A percentile compares a stretch with the other conserved stretches of the same genome.
Conservation (phyloP, 306 rosid genomes). For the Carpinus viminea region DNA sequence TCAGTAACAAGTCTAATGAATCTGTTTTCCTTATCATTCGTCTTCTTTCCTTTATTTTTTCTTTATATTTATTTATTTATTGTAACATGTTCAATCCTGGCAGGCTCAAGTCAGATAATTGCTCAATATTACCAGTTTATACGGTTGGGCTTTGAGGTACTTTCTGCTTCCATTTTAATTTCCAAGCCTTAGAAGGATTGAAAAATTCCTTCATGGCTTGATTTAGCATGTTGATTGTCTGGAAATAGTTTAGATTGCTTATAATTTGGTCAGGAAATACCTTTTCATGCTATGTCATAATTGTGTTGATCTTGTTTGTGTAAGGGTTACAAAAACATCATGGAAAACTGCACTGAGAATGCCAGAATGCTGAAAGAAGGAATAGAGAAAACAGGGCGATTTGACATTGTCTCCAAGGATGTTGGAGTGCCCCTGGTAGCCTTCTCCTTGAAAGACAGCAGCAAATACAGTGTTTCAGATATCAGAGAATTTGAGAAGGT, state of each 20-base stretch:
- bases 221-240: not conserved
- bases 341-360: slow-evolving; percentile 72
- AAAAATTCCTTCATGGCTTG: not conserved
- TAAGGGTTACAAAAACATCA: slow-evolving; percentile 77
- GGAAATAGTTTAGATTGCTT: not conserved
- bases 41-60: not conserved
- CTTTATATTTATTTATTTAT: not conserved
- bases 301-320: not conserved
- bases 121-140: slow-evolving; percentile 60
- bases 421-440: slow-evolving; percentile 82
- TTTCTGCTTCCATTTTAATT: not conserved
- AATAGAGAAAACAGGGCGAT: slow-evolving; percentile 57
- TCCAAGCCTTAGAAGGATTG: not conserved
- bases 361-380: slow-evolving; percentile 61
- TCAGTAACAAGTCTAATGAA: not conserved
- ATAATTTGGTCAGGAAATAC: not conserved
- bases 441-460: slow-evolving; percentile 75
- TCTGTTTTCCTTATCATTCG: not conserved
- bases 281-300: too few species aligned
- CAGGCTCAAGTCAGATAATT: slow-evolving; percentile 63
- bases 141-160: slow-evolving; percentile 56
- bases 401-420: slow-evolving; percentile 71
- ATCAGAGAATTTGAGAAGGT: slow-evolving; percentile 63
- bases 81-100: not conserved
- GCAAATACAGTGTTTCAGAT: slow-evolving; percentile 72